Evolutionary conservation across 495 filamentous ascomycete species (phyloP), one percentile per base, ranked within the genome.

Genomic region (Immersiella caudata): DNA sequence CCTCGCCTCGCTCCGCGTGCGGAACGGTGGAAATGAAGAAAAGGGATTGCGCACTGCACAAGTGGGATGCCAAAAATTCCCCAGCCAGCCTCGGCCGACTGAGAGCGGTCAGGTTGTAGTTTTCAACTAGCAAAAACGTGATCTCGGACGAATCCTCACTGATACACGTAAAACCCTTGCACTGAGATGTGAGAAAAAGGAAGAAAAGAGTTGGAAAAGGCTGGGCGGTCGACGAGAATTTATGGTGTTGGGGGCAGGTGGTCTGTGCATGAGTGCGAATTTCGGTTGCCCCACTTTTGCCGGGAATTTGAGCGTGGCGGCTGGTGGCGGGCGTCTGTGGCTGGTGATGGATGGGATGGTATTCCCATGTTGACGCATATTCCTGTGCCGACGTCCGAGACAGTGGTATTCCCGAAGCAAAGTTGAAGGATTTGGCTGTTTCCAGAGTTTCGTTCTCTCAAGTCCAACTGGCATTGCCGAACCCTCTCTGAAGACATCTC

Each of bases 81-180:
- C 67, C 67, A 67, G 49, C 69, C 60, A 65, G 71, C 29, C 66
- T 60, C 56, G 55, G 60, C 71, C 67, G 58, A 69, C 56, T 62
- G 57, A 73, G 79, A 83, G 80, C 75, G 75, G 81, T 83, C 82
- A 82, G 72, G 73, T 71, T 84, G 75, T 84, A 84, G 81, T 84
- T 84, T 84, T 83, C 82, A 84, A 83, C 81, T 81, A 84, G 82
- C 82, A 84, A 84, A 84, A 83, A 84, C 75, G 74, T 76, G 80
- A 79, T 77, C 82, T 84, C 82, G 78, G 82, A 84, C 79, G 80
- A 79, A 82, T 82, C 82, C 79, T 84, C 82, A 84, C 79, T 83
- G 81, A 78, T 78, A 78, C 80, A 76, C 78, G 76, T 82, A 75
- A 80, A 74, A 79, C 82, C 79, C 74, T 71, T 79, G 78, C 78